These are phyloP conservation scores for Luffa acutangula DNA, from an alignment of 306 rosid species.

Conservation along the genomic window DNA sequence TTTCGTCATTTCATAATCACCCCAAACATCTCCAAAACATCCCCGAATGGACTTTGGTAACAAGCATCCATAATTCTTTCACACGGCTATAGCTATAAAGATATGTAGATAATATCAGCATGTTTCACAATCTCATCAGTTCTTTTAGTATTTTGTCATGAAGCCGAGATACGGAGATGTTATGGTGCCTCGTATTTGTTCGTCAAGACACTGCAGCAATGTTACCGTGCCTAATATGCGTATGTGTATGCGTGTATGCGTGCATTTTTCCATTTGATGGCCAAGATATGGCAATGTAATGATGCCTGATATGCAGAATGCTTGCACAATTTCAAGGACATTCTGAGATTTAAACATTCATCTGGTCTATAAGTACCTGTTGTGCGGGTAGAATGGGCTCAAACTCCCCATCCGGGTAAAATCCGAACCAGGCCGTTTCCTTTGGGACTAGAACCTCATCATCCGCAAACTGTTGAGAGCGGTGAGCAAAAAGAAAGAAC, in stretches of 20 bases:
- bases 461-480: constrained; percentile 45
- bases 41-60: neutral
- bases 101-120: too few relatives aligned
- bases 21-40: too few relatives aligned
- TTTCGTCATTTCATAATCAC: too few relatives aligned
- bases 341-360: neutral
- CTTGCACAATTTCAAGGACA: neutral
- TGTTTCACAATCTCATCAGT: neutral
- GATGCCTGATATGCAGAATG: neutral
- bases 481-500: constrained; percentile 2
- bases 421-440: constrained; percentile 95
- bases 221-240: neutral
- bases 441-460: constrained; percentile 66
- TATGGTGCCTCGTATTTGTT: neutral
- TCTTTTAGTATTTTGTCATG: neutral
- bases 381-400: constrained; percentile 43
- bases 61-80: neutral
- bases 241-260: neutral
- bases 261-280: neutral
- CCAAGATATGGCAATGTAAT: neutral
- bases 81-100: neutral
- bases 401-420: constrained; percentile 71
- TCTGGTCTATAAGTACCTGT: constrained; percentile 28
- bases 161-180: neutral
- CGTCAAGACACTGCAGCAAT: neutral